Conservation (phyloP, 208 protist species). For the Acanthamoeba triangularis region DNA sequence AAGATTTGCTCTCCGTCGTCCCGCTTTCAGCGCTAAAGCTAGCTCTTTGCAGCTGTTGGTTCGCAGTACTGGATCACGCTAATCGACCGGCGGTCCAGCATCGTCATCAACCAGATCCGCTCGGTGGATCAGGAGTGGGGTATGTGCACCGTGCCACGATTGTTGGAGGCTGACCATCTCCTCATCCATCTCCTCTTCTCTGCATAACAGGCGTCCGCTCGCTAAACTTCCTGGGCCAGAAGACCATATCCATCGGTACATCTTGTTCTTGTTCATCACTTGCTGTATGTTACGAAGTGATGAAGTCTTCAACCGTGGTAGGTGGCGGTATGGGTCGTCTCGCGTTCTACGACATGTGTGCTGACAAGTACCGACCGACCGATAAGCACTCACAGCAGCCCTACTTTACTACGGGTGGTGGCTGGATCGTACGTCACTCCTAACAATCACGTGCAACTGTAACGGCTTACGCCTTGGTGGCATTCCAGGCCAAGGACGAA, state of each 20-base stretch:
- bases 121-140: constrained; percentile 9
- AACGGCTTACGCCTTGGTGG: not conserved
- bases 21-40: not conserved
- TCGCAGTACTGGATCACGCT: constrained; percentile 40
- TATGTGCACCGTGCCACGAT: not conserved
- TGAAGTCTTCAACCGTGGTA: not conserved
- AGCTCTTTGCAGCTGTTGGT: not conserved
- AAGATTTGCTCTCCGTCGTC: not conserved
- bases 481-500: not conserved
- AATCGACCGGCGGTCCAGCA: not conserved
- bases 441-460: too few relatives aligned
- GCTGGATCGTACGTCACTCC: constrained; percentile 40
- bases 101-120: constrained; percentile 10
- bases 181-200: too few relatives aligned
- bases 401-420: not conserved
- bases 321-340: not conserved
- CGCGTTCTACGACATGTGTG: constrained; percentile 15
- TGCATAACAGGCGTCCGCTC: constrained; percentile 15
- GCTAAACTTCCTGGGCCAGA: constrained; percentile 13
- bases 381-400: not conserved
- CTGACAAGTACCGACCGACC: not conserved
- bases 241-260: constrained; percentile 21
- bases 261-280: too few relatives aligned
- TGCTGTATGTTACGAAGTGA: not conserved
- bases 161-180: too few relatives aligned